Evolutionary conservation across 257 asterid species (phyloP).

Genomic region (Schizonepeta tenuifolia): DNA sequence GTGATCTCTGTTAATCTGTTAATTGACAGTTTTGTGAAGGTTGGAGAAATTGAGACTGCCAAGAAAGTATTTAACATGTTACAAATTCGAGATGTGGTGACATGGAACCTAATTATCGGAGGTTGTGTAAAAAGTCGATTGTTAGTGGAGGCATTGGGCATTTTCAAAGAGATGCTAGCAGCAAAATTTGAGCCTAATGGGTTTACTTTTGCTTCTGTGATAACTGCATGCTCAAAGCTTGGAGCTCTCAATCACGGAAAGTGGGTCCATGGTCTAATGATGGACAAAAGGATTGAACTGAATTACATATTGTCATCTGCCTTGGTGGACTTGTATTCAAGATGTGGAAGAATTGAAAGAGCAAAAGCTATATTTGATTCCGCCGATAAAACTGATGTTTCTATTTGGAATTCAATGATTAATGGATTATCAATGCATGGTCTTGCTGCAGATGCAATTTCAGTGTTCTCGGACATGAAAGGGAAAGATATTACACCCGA

Average conservation of each 20-base stretch:
- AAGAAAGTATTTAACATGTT: constrained; percentile 49
- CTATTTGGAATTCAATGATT: constrained; percentile 79
- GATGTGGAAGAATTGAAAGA: constrained; percentile 70
- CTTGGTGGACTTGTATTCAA: constrained; percentile 74
- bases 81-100: constrained; percentile 63
- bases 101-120: constrained; percentile 81
- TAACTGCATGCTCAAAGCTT: constrained; percentile 72
- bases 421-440: constrained; percentile 76
- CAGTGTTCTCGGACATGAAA: constrained; percentile 50
- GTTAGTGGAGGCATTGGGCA: constrained; percentile 52
- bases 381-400: constrained; percentile 49
- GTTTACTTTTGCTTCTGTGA: constrained; percentile 67
- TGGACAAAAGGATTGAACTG: constrained; percentile 52
- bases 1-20: constrained; percentile 53
- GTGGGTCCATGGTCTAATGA: constrained; percentile 69
- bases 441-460: constrained; percentile 65
- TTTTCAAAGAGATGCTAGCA: constrained; percentile 61
- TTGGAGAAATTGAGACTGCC: constrained; percentile 61
- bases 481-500: constrained; percentile 57
- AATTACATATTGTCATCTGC: constrained; percentile 77
- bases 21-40: constrained; percentile 57
- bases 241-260: constrained; percentile 71
- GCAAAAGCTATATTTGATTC: constrained; percentile 60
- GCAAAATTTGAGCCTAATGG: constrained; percentile 62
- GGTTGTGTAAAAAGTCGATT: constrained; percentile 59